phyloP scores from a whole-genome alignment of 148 eudicot genomes.

The Amaranthus cruentus region DNA sequence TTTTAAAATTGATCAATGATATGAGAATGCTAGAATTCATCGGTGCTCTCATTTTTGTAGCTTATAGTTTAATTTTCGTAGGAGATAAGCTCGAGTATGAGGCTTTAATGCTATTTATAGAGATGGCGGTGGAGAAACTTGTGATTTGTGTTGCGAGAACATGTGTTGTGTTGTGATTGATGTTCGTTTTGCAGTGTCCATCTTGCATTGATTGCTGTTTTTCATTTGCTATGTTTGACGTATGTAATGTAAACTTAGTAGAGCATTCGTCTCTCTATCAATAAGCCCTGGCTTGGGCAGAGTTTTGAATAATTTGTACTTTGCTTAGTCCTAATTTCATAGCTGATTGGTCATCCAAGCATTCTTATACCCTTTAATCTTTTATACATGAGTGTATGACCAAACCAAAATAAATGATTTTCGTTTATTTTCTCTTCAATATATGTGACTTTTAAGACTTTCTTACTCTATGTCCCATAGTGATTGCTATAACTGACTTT shows the following conservation, averaged over 20 bases:
- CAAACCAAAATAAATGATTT: too few relatives aligned
- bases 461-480: too few relatives aligned
- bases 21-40: constrained; percentile 1
- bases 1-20: background rate
- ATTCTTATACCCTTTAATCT: too few relatives aligned
- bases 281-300: background rate
- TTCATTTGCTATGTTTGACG: background rate
- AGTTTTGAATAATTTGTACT: background rate
- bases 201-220: background rate
- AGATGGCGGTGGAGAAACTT: constrained; percentile 14
- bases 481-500: too few relatives aligned
- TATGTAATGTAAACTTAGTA: background rate
- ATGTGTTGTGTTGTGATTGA: background rate
- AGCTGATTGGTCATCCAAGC: too few relatives aligned
- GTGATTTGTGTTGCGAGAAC: background rate
- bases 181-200: background rate
- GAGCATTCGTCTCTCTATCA: background rate
- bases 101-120: constrained; percentile 14
- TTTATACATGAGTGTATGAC: too few relatives aligned
- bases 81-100: constrained; percentile 6
- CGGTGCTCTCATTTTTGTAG: constrained; percentile 24
- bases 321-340: too few relatives aligned
- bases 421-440: too few relatives aligned
- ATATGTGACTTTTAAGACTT: too few relatives aligned
- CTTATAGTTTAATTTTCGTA: constrained; percentile 5